These are phyloP conservation scores for Starmerella bacillaris DNA, from an alignment of 805 yeast genomes.

Conservation along the genomic window DNA sequence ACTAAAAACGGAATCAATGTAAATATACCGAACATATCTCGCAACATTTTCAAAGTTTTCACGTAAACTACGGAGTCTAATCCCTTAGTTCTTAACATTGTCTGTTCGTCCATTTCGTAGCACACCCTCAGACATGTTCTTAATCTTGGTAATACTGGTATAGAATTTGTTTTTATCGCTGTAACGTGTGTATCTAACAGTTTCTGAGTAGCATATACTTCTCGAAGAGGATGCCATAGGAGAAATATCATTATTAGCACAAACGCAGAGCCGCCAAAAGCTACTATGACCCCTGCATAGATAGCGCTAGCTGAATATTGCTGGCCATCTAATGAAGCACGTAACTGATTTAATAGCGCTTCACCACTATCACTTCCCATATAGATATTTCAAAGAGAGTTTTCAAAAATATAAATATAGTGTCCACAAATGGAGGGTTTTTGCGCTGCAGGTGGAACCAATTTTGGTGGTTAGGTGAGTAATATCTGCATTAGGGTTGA, in stretches of 20 bases:
- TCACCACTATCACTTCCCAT: too few relatives aligned
- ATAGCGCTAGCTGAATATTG: slow-evolving; percentile 22
- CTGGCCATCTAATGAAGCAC: slow-evolving; percentile 15
- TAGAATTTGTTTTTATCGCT: not conserved
- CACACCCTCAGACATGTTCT: slow-evolving; percentile 18
- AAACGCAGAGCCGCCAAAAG: slow-evolving; percentile 21
- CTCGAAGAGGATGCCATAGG: slow-evolving; percentile 20
- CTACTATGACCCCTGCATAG: slow-evolving; percentile 22
- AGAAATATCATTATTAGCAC: slow-evolving; percentile 18
- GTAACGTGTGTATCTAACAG: not conserved
- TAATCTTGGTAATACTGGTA: not conserved
- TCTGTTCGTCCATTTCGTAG: slow-evolving; percentile 14
- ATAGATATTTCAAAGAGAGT: too few relatives aligned
- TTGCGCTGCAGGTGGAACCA: too few relatives aligned
- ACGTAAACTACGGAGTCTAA: slow-evolving; percentile 24
- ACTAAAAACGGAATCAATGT: slow-evolving; percentile 21
- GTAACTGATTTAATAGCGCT: slow-evolving; percentile 16
- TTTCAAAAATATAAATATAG: too few relatives aligned
- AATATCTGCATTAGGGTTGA: too few relatives aligned
- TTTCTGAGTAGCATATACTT: slow-evolving; percentile 22
- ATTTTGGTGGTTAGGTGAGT: too few relatives aligned
- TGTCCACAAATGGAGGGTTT: too few relatives aligned
- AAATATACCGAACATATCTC: slow-evolving; percentile 20
- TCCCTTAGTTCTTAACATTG: slow-evolving; percentile 20
- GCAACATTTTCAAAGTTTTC: slow-evolving; percentile 20